Conservation (phyloP, 106 monocot species). For the Dioscorea dumetorum region DNA sequence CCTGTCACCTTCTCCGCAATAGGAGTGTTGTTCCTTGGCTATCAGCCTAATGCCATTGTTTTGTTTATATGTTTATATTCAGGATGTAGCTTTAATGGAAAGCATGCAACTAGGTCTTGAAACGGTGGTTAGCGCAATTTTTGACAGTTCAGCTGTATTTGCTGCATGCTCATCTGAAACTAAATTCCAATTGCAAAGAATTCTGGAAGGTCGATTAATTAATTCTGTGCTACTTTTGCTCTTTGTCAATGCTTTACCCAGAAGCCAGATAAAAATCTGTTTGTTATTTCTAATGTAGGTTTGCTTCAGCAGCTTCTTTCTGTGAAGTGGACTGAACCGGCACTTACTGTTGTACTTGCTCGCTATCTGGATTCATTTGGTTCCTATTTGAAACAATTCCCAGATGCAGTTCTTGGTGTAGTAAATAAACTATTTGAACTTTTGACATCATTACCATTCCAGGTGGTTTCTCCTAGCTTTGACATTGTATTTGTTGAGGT, state of each 20-base stretch:
- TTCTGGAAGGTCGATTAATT: conserved; percentile 66
- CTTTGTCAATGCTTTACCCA: conserved; percentile 1
- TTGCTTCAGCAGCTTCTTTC: conserved; percentile 75
- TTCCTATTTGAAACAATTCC: conserved; percentile 66
- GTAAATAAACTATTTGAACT: conserved; percentile 95
- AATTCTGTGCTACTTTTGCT: neutral
- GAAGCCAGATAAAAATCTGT: neutral
- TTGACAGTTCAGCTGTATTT: conserved; percentile 49
- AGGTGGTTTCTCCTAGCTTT: conserved; percentile 31
- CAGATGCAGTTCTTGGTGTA: conserved; percentile 65
- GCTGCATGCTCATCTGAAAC: conserved; percentile 24
- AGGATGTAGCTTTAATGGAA: conserved; percentile 73
- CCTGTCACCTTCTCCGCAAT: too few relatives aligned
- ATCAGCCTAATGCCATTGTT: too few relatives aligned
- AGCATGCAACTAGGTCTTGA: conserved; percentile 74
- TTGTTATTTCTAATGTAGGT: conserved; percentile 26
- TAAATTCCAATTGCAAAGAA: conserved; percentile 52
- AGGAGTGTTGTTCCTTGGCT: too few relatives aligned
- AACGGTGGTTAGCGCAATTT: conserved; percentile 55
- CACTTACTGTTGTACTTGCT: conserved; percentile 58
- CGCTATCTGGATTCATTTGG: conserved; percentile 83
- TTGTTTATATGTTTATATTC: conserved; percentile 2
- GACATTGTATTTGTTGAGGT: neutral
- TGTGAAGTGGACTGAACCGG: conserved; percentile 69
- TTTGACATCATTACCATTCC: conserved; percentile 72